Conservation (phyloP, 352 stramenopile genomes). For the Pythium sukuiense region DNA sequence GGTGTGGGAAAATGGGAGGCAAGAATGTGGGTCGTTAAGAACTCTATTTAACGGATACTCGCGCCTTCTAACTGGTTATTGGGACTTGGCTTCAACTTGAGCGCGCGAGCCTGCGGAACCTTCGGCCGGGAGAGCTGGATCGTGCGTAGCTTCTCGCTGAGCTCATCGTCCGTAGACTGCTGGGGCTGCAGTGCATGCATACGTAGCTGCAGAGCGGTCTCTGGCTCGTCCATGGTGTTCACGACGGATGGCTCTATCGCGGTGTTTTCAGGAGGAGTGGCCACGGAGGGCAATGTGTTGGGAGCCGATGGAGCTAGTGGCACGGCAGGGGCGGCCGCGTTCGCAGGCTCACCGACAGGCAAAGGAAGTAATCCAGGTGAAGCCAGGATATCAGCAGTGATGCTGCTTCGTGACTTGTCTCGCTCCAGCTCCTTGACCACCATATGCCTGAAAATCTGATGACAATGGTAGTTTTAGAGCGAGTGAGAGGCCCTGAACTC, state of each 20-base stretch:
- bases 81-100: slow-evolving; percentile 36
- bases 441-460: slow-evolving; percentile 59
- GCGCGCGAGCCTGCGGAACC: slow-evolving; percentile 28
- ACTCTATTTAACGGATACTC: slow-evolving; percentile 16
- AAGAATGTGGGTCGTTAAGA: slow-evolving; percentile 26
- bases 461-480: not conserved
- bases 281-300: not conserved
- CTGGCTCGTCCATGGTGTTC: not conserved
- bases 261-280: not conserved
- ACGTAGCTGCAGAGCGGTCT: slow-evolving; percentile 11
- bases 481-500: not conserved
- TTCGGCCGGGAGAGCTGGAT: slow-evolving; percentile 66
- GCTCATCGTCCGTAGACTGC: slow-evolving; percentile 51
- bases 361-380: not conserved
- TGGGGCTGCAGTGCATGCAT: slow-evolving; percentile 19
- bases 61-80: slow-evolving; percentile 22
- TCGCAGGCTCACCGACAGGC: slow-evolving; percentile 1
- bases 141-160: slow-evolving; percentile 62
- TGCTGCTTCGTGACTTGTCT: slow-evolving; percentile 19
- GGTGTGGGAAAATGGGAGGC: not conserved
- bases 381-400: not conserved
- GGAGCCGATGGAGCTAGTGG: not conserved
- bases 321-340: not conserved
- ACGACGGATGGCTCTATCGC: not conserved
- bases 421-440: slow-evolving; percentile 48